Base-by-base conservation (phyloP, 129 eudicot species). In the Lonicera japonica region DNA sequence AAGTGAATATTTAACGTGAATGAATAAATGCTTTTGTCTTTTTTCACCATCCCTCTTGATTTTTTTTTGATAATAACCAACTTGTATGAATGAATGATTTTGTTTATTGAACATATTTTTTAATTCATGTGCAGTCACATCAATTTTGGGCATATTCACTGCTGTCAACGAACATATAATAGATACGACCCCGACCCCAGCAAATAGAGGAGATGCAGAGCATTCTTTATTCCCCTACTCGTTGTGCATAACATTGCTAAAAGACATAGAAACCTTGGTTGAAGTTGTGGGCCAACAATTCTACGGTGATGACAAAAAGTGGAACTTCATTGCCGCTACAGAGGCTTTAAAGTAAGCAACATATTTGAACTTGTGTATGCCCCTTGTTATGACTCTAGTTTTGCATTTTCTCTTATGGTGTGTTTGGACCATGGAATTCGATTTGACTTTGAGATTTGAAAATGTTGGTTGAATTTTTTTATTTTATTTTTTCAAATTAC, bases 91-190 rank as follows among this genome's bases (percentile, higher is more conserved):
- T 14, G 6, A 43, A 43, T 10, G 13, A 14, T 43, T 43, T 43
- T 29, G 36, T 43, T 43, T 8, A 43, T 43, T 45, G 4, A 29
- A 47, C 62, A 25, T 58, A 5, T 48, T 47, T 18, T 29, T 50
- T n/a, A 55, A 60, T 59, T 66, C n/a, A 17, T 67, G 65, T 80
- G 78, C 84, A 92, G 99, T 92, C 5, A 77, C 96, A 39, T 88
- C 99, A 40, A 51, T 88, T 59, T 75, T 87, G 86, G 96, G 99
- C 4, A 85, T 88, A 56, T 58, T 87, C 52, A 85, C 99, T 13
- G 68, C 91, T 36, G 72, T 92, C 70, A 92, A 92, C n/a, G 94
- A 88, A 16, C 88, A 92, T 75, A 92, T 92, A 74, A 84, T 92
- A 23, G 90, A 80, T 50, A 80, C 98, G 25, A 56, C 88, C 65